phyloP scores from a whole-genome alignment of 352 stramenopile species.

The Pythium vanterpoolii region DNA sequence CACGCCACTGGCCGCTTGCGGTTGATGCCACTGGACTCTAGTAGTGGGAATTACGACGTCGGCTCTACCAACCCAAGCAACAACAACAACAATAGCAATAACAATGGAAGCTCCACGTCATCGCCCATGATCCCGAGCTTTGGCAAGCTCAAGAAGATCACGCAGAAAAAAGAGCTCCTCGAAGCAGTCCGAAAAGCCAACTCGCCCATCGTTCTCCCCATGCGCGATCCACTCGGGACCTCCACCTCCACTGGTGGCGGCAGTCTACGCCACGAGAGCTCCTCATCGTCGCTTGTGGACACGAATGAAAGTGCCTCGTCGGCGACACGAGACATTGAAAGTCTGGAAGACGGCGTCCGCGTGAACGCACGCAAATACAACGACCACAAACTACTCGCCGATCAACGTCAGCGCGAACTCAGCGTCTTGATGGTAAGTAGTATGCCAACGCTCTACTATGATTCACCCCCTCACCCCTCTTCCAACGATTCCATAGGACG shows the following conservation, averaged over 20 bases:
- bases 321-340: conserved; percentile 55
- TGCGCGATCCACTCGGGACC: conserved; percentile 28
- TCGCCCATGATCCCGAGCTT: conserved; percentile 17
- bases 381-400: conserved; percentile 65
- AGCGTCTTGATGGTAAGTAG: conserved; percentile 49
- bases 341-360: conserved; percentile 68
- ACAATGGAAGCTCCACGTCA: conserved; percentile 6
- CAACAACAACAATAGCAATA: conserved; percentile 25
- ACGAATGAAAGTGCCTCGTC: conserved; percentile 32
- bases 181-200: conserved; percentile 76
- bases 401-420: conserved; percentile 63
- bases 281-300: conserved; percentile 7
- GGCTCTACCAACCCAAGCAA: conserved; percentile 20
- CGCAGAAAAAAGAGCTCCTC: conserved; percentile 69
- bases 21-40: conserved; percentile 48
- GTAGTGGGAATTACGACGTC: conserved; percentile 27
- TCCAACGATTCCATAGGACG: conserved; percentile 34
- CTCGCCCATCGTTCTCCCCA: conserved; percentile 55
- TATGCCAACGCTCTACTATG: no score
- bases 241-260: background rate
- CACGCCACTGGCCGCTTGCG: conserved; percentile 28
- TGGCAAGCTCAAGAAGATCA: conserved; percentile 70
- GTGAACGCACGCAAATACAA: conserved; percentile 77
- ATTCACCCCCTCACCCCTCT: no score
- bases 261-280: conserved; percentile 16